phyloP scores from a whole-genome alignment of 1,139 yeast genomes.

The Yamadazyma sp. region DNA sequence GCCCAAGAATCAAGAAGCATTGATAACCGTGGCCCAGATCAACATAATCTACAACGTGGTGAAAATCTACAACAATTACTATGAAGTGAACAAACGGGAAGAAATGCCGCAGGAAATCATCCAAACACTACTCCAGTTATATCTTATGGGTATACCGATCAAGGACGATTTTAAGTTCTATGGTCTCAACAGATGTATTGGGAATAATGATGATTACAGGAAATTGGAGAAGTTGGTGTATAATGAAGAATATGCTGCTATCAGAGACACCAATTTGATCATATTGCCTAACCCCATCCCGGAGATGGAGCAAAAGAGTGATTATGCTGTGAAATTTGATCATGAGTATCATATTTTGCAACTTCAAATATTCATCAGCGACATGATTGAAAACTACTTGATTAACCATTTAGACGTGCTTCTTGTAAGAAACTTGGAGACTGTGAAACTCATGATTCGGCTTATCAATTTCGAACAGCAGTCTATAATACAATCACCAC shows the following conservation, averaged over 20 bases:
- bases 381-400: constrained; percentile 44
- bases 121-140: constrained; percentile 39
- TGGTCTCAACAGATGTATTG: constrained; percentile 55
- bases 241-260: constrained; percentile 19
- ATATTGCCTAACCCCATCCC: constrained; percentile 9
- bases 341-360: constrained; percentile 47
- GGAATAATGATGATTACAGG: constrained; percentile 46
- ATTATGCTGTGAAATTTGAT: constrained; percentile 22
- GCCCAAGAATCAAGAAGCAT: constrained; percentile 43
- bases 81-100: constrained; percentile 7
- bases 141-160: constrained; percentile 40
- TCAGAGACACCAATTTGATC: constrained; percentile 3
- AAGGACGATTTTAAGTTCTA: constrained; percentile 42
- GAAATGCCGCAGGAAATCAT: constrained; percentile 18
- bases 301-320: constrained; percentile 1
- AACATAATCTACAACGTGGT: constrained; percentile 37
- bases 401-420: constrained; percentile 30
- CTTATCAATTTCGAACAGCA: constrained; percentile 55
- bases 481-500: constrained; percentile 44
- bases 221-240: constrained; percentile 33
- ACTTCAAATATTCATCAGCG: constrained; percentile 41
- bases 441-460: constrained; percentile 45
- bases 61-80: constrained; percentile 33
- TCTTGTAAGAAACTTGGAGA: constrained; percentile 33
- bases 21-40: constrained; percentile 37